Conservation (phyloP, 2,329 filamentous ascomycete genomes). For the Lithohypha guttulata region DNA sequence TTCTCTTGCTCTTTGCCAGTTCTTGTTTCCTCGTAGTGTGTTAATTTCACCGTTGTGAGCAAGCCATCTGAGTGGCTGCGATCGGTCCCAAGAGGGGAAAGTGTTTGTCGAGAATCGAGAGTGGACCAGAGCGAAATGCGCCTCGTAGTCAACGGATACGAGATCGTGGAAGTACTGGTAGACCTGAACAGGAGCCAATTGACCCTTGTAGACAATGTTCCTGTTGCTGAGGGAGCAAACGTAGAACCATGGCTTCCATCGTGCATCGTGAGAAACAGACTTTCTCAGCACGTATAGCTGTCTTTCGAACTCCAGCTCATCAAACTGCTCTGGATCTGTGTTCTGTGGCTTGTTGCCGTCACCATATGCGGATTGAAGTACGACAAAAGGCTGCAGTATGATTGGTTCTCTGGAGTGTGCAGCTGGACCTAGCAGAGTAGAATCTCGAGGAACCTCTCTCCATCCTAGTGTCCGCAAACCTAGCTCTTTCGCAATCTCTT, state of each 20-base stretch:
- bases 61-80: conserved; percentile 90
- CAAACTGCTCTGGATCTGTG: conserved; percentile 69
- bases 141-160: conserved; percentile 93
- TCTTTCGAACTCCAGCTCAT: conserved; percentile 77
- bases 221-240: conserved; percentile 92
- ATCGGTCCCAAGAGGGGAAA: conserved; percentile 96
- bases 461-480: conserved; percentile 87
- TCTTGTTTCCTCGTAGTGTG: conserved; percentile 94
- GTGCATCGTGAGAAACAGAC: conserved; percentile 86
- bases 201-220: conserved; percentile 98
- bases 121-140: conserved; percentile 91
- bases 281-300: conserved; percentile 93
- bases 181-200: conserved; percentile 85
- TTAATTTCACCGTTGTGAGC: conserved; percentile 99
- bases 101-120: conserved; percentile 98
- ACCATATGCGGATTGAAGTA: conserved; percentile 76
- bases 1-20: conserved; percentile 97
- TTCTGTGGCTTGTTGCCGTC: conserved; percentile 65
- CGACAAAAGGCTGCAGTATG: conserved; percentile 91
- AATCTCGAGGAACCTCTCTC: conserved; percentile 92
- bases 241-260: conserved; percentile 97
- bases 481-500: conserved; percentile 80
- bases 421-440: conserved; percentile 81
- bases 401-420: conserved; percentile 88
- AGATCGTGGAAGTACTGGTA: conserved; percentile 98